Evolutionary conservation across 1,139 yeast species (phyloP).

Genomic region (Candida tetrigidarum): DNA sequence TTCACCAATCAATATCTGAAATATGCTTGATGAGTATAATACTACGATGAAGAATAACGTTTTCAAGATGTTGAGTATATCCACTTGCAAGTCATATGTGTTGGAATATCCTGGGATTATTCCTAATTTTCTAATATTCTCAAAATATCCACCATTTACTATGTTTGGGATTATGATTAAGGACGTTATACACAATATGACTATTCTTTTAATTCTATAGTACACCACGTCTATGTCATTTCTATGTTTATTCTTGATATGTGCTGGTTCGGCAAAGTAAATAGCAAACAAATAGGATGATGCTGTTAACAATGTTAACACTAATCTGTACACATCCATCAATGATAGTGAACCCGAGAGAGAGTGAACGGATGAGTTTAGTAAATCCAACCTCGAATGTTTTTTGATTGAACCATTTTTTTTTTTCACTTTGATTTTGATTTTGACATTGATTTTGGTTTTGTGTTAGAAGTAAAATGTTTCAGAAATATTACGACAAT

Average conservation of each 20-base stretch:
- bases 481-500: neutral
- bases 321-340: neutral
- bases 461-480: neutral
- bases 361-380: too few species aligned
- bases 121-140: slow-evolving; percentile 24
- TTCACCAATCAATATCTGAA: slow-evolving; percentile 34
- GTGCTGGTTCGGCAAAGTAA: slow-evolving; percentile 31
- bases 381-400: too few species aligned
- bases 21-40: slow-evolving; percentile 64
- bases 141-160: slow-evolving; percentile 18
- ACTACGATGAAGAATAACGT: slow-evolving; percentile 37
- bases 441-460: neutral
- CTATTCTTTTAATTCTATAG: slow-evolving; percentile 42
- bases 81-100: slow-evolving; percentile 22
- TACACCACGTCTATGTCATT: slow-evolving; percentile 48
- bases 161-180: slow-evolving; percentile 29
- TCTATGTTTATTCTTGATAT: slow-evolving; percentile 32
- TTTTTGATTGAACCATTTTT: too few species aligned
- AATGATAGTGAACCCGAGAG: neutral
- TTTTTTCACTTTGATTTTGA: too few species aligned
- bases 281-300: slow-evolving; percentile 47
- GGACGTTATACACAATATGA: slow-evolving; percentile 34
- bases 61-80: slow-evolving; percentile 27
- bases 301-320: slow-evolving; percentile 32
- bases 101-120: slow-evolving; percentile 33